These are phyloP conservation scores for Aureobasidium leucospermi DNA, from an alignment of 2,329 filamentous ascomycete genomes.

Conservation along the genomic window DNA sequence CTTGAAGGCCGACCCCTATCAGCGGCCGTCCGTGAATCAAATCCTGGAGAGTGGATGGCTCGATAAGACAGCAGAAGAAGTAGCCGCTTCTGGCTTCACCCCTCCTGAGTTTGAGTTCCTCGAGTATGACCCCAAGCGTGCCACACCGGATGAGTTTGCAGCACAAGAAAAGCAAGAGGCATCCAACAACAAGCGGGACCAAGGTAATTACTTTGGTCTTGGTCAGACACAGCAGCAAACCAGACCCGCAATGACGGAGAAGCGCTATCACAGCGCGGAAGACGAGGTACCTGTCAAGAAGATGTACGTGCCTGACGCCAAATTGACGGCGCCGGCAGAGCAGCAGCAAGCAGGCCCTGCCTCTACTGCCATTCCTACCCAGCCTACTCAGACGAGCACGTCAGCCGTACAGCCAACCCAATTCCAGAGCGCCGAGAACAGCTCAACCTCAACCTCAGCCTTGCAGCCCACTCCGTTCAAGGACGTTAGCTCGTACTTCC, in stretches of 20 bases:
- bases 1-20: slow-evolving; percentile 20
- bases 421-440: neutral
- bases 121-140: slow-evolving; percentile 8
- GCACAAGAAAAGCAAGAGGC: slow-evolving; percentile 1
- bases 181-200: neutral
- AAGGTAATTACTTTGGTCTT: neutral
- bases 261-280: slow-evolving; percentile 1
- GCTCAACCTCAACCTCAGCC: neutral
- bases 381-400: neutral
- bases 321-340: slow-evolving; percentile 3
- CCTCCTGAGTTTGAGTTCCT: neutral
- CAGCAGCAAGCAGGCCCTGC: neutral
- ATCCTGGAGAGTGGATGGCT: slow-evolving; percentile 17
- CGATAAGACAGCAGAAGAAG: slow-evolving; percentile 6
- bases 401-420: neutral
- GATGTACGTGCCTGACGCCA: neutral
- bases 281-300: slow-evolving; percentile 9
- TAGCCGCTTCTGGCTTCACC: neutral
- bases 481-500: neutral
- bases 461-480: neutral
- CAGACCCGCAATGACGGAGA: neutral
- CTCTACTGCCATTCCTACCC: slow-evolving; percentile 1
- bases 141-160: neutral
- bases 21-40: slow-evolving; percentile 20
- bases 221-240: neutral